These are phyloP conservation scores for Aureobasidium sp. DNA, from an alignment of 2,329 filamentous ascomycete genomes.

Conservation along the genomic window DNA sequence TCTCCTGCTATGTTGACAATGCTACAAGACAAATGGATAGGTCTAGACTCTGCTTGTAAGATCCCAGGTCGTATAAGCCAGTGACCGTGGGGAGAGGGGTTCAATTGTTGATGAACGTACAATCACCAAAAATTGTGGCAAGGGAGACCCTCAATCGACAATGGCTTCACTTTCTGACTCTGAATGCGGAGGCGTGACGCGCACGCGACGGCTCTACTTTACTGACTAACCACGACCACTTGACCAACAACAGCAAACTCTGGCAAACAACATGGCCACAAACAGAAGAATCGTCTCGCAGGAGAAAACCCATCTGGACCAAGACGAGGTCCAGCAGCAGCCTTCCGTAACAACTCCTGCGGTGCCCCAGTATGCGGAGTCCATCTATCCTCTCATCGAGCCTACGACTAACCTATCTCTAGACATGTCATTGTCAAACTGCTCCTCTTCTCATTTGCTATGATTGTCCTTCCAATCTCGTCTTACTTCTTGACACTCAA, in stretches of 20 bases:
- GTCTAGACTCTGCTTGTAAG: not conserved
- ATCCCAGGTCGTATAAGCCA: not conserved
- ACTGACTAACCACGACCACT: not conserved
- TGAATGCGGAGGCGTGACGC: constrained; percentile 11
- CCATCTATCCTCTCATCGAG: not conserved
- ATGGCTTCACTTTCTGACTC: not conserved
- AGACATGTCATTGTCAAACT: constrained; percentile 86
- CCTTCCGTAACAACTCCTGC: constrained; percentile 69
- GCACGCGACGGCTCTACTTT: not conserved
- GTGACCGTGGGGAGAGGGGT: not conserved
- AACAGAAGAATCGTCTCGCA: constrained; percentile 54
- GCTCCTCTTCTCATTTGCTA: constrained; percentile 81
- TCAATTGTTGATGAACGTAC: not conserved
- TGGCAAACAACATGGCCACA: constrained; percentile 55
- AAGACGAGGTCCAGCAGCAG: constrained; percentile 28
- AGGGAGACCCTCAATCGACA: not conserved
- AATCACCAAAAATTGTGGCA: constrained; percentile 11
- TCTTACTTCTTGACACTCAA: constrained; percentile 81
- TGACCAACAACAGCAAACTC: not conserved
- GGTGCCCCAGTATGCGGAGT: constrained; percentile 62
- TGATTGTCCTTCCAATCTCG: constrained; percentile 80
- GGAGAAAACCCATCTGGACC: constrained; percentile 57
- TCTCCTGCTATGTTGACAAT: not conserved
- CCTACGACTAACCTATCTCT: not conserved
- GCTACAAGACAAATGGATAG: not conserved